Base-by-base conservation (phyloP, 2,329 filamentous ascomycete genomes). In the Venturia aucupariae region DNA sequence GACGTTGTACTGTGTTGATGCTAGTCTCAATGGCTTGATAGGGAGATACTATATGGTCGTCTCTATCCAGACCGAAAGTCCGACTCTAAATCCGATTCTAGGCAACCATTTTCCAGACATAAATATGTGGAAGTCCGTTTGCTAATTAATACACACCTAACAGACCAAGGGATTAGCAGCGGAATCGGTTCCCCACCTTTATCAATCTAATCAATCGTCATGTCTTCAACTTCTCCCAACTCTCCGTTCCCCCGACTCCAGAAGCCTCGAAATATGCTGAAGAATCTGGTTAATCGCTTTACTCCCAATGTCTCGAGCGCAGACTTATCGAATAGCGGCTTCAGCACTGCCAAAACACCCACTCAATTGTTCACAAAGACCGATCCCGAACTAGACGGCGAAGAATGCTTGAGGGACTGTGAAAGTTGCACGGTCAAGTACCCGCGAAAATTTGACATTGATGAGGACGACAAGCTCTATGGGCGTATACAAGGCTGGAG, bases 401-500 rank as follows among this genome's bases (percentile, higher is more conserved):
- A 95, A 48, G 92, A 92, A 68, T 97, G 94, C 74, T 79, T 90
- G 64, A 90, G 86, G 74, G 93, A 97, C 77, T 99, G 93, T 79
- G 84, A 86, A 30, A 86, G 81, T 68, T 97, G 94, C 80, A 84
- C 86, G 17, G 81, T 93, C 68, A 83, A 86, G 66, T 95, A 92
- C 73, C 93, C 93, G 44, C 86, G 87, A 71, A 85, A 84, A 68
- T 88, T 85, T 72, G 79, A 79, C 4, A 85, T 96, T 64, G 89
- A 97, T 65, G 84, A 88, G 74, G 78, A 82, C 7, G 91, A 96
- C 72, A 80, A 86, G 70, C 78, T 99, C 60, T 97, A 95, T 73
- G 94, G 93, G 0, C 81, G 89, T 66, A 84, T 97, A 67, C 90
- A 91, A 72, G 90, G 86, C 42, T 97, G 91, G 89, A 87, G 85